These are phyloP conservation scores for Moniliella sp. DNA, from an alignment of 1,284 basidiomycete genomes.

Conservation along the genomic window DNA sequence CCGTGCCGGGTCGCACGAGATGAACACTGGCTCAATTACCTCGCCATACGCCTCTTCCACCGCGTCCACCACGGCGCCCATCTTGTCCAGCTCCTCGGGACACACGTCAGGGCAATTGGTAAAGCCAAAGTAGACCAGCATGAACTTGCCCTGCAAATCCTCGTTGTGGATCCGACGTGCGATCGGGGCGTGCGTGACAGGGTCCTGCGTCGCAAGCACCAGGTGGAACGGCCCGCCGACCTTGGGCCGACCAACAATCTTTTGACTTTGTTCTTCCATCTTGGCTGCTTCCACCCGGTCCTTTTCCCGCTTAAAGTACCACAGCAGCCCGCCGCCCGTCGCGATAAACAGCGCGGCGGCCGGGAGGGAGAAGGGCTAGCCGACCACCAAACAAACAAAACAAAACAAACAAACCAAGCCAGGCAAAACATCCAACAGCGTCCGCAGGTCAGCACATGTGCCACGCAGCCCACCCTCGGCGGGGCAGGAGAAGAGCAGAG, in stretches of 20 bases:
- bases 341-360: slow-evolving; percentile 61
- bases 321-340: slow-evolving; percentile 59
- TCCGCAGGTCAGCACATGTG: too few relatives aligned
- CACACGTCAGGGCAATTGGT: slow-evolving; percentile 77
- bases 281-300: slow-evolving; percentile 10
- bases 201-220: slow-evolving; percentile 4
- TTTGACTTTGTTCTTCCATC: slow-evolving; percentile 11
- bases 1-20: slow-evolving; percentile 83
- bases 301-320: slow-evolving; percentile 77
- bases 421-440: too few relatives aligned
- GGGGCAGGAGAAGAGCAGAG: too few relatives aligned
- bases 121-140: slow-evolving; percentile 56
- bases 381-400: background rate
- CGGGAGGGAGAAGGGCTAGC: slow-evolving; percentile 66
- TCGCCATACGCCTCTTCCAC: slow-evolving; percentile 42
- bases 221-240: slow-evolving; percentile 67
- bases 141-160: slow-evolving; percentile 55
- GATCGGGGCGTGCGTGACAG: slow-evolving; percentile 5
- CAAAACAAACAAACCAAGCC: too few relatives aligned
- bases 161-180: slow-evolving; percentile 49
- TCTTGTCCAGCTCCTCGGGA: slow-evolving; percentile 91
- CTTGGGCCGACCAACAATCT: slow-evolving; percentile 46
- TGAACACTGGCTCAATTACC: slow-evolving; percentile 52
- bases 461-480: too few relatives aligned
- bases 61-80: slow-evolving; percentile 56